Evolutionary conservation across 305 asterid species (phyloP).

Genomic region (Solanum hybrid): DNA sequence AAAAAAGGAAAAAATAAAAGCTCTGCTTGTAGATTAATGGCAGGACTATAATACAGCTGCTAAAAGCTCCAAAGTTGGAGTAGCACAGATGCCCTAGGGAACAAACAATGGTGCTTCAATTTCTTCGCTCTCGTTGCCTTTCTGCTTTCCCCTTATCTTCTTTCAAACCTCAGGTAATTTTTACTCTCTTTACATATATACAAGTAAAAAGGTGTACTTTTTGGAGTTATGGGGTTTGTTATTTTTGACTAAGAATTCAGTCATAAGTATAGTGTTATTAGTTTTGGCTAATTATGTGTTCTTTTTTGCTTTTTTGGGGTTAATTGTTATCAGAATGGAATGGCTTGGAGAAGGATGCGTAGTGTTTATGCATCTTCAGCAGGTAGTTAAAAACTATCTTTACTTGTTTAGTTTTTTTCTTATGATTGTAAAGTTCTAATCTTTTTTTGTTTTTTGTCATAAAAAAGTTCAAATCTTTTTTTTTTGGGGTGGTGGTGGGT

Average conservation of each 20-base stretch:
- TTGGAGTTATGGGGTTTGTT: neutral
- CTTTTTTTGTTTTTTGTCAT: neutral
- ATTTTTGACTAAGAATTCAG: neutral
- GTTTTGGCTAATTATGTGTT: neutral
- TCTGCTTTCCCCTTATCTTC: slow-evolving; percentile 18
- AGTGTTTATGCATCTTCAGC: slow-evolving; percentile 25
- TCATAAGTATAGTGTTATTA: neutral
- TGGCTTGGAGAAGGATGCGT: slow-evolving; percentile 32
- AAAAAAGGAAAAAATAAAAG: neutral
- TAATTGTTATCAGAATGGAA: slow-evolving; percentile 24
- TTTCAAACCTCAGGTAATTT: slow-evolving; percentile 20
- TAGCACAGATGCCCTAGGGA: neutral
- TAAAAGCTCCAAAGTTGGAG: neutral
- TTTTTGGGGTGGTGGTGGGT: neutral
- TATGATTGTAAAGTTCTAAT: neutral
- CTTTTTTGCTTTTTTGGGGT: neutral
- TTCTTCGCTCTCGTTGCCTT: slow-evolving; percentile 20
- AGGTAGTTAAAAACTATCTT: slow-evolving; percentile 17
- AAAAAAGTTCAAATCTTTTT: neutral
- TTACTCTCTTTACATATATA: neutral
- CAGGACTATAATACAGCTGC: neutral
- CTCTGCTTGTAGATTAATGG: neutral
- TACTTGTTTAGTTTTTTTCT: neutral
- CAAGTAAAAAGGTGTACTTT: neutral
- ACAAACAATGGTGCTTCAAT: slow-evolving; percentile 15